Conservation (phyloP, 2,329 filamentous ascomycete species). For the Monilinia fructicola region DNA sequence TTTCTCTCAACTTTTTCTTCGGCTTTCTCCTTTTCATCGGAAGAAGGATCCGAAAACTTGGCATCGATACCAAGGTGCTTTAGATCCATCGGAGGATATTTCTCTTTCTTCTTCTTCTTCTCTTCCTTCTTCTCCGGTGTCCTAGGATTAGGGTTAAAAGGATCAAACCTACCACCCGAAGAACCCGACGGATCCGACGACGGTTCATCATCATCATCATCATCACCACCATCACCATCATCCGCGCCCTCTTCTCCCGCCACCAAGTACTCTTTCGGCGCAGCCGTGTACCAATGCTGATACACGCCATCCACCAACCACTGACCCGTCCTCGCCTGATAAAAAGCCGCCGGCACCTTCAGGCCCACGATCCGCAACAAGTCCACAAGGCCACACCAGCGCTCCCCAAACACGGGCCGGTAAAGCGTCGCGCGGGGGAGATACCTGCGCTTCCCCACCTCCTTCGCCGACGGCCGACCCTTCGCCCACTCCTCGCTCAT, state of each 20-base stretch:
- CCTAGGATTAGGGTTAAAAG: not conserved
- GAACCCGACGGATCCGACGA: not conserved
- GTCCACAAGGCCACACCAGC: slow-evolving; percentile 24
- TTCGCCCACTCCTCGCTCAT: slow-evolving; percentile 24
- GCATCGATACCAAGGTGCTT: too few relatives aligned
- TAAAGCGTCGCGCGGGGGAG: not conserved
- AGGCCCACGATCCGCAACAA: slow-evolving; percentile 25
- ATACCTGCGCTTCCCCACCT: slow-evolving; percentile 17
- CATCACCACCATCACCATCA: not conserved
- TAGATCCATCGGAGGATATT: too few relatives aligned
- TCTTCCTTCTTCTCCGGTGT: not conserved
- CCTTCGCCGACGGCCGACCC: slow-evolving; percentile 14
- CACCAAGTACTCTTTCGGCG: not conserved
- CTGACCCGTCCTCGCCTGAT: not conserved
- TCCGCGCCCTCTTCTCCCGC: too few relatives aligned
- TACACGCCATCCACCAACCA: not conserved
- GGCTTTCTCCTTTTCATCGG: not conserved
- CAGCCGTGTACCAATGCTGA: not conserved
- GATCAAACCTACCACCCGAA: not conserved
- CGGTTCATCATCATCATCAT: not conserved
- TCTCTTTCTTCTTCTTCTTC: not conserved
- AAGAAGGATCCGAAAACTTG: too few relatives aligned
- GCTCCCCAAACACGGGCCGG: slow-evolving; percentile 27
- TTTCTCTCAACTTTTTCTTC: not conserved
- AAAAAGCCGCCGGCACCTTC: slow-evolving; percentile 6